These are phyloP conservation scores for Cytospora mali DNA, from an alignment of 2,329 filamentous ascomycete species.

Conservation along the genomic window DNA sequence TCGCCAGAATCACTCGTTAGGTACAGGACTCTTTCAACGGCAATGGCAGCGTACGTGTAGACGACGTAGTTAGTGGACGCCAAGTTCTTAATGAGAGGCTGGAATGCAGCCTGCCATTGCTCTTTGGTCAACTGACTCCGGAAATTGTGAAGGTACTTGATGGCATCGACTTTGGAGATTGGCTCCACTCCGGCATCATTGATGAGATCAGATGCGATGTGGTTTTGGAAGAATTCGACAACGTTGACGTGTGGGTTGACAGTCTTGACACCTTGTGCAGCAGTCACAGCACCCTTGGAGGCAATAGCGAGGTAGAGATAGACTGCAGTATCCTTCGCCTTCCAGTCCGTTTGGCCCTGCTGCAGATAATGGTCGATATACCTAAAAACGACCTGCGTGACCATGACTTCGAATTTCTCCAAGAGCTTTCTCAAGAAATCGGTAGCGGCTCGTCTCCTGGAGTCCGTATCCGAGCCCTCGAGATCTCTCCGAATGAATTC, in stretches of 20 bases:
- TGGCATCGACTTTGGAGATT: conserved; percentile 94
- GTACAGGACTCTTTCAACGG: conserved; percentile 89
- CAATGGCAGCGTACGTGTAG: conserved; percentile 95
- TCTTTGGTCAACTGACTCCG: conserved; percentile 89
- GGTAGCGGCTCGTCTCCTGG: conserved; percentile 85
- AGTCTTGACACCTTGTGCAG: conserved; percentile 85
- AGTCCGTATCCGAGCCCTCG: conserved; percentile 95
- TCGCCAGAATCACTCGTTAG: conserved; percentile 75
- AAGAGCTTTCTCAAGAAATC: conserved; percentile 91
- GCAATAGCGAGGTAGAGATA: conserved; percentile 95
- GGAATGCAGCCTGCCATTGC: conserved; percentile 89
- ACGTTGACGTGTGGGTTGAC: conserved; percentile 88
- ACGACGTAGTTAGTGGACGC: conserved; percentile 92
- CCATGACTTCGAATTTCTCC: conserved; percentile 81
- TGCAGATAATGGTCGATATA: conserved; percentile 88
- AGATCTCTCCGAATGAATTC: conserved; percentile 95
- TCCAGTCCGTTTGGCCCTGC: conserved; percentile 85
- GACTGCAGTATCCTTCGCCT: conserved; percentile 96
- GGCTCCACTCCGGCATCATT: conserved; percentile 70
- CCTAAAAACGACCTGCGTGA: conserved; percentile 82
- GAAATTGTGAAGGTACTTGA: conserved; percentile 98
- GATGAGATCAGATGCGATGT: conserved; percentile 87
- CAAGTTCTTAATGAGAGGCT: conserved; percentile 87
- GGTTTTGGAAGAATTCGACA: conserved; percentile 90
- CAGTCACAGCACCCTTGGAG: conserved; percentile 84